Evolutionary conservation across 2,329 filamentous ascomycete genomes (phyloP), one percentile per base, ranked within the genome.

Genomic region (Fusarium irregulare): DNA sequence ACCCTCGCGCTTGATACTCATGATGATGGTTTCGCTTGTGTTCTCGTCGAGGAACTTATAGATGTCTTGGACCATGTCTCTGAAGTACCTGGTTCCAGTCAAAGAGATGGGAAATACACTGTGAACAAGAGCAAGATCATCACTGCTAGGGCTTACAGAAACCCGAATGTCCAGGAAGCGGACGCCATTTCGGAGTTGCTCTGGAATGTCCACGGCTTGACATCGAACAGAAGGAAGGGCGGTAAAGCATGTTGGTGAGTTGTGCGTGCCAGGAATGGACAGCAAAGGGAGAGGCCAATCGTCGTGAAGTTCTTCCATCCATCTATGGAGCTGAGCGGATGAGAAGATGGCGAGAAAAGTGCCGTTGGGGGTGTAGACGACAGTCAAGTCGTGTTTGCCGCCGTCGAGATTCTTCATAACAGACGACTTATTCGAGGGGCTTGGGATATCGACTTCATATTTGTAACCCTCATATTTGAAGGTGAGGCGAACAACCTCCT

Each of bases 111-210:
- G 94, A 78, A 98, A 98, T 25, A 89, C 93, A 76, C 91, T 90
- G 83, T 99, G 96, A 7, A 98, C 95, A 30, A 99, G 92, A 56
- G 90, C 84, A 18, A 98, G 86, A 42, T 88, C 86, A 77, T 93
- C 89, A 70, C 88, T 87, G 66, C 85, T 83, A 37, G 78, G 70
- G 70, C 76, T 81, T 58, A 82, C 84, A 37, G 82, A 84, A 58
- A 98, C 92, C 54, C 96, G 90, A 67, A 99, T 88, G 78, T 99
- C 96, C 72, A 99, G 90, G 84, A 98, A 98, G 54, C 96, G 93
- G 47, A 98, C 92, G 28, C 96, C 96, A 78, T 97, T 95, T 60
- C 90, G 85, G 28, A 99, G 88, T 80, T 99, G 96, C 56, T 91
- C 88, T 50, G 85, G 84, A 7, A 97, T 86, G 65, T 88, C 85